Percentiles rank a stretch among this genome's conserved stretches.
phyloP scores from a whole-genome alignment of 805 yeast species.

The Candida peoriensis region DNA sequence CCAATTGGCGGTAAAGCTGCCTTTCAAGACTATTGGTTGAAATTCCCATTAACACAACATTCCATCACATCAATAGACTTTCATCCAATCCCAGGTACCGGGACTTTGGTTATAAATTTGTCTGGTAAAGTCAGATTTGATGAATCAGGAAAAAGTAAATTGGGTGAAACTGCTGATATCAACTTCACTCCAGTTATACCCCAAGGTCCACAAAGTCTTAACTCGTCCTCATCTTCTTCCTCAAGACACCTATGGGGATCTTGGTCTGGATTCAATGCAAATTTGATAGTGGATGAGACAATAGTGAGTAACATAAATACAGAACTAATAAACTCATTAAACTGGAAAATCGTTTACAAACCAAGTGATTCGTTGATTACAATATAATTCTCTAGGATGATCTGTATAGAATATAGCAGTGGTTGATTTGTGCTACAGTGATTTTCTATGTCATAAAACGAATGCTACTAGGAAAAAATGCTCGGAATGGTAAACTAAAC shows the following conservation, averaged over 20 bases:
- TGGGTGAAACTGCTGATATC: conserved; percentile 60
- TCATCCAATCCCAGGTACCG: conserved; percentile 64
- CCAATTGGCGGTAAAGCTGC: conserved; percentile 47
- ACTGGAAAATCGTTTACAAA: conserved; percentile 60
- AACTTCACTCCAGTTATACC: conserved; percentile 9
- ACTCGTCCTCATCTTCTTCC: conserved; percentile 6
- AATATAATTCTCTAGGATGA: conserved; percentile 6
- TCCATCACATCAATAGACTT: conserved; percentile 58
- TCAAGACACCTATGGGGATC: conserved; percentile 60
- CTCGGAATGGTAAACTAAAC: too few relatives aligned
- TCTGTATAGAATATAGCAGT: too few relatives aligned
- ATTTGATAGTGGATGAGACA: conserved; percentile 53
- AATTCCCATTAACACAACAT: conserved; percentile 55
- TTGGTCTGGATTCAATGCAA: conserved; percentile 63
- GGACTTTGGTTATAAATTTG: conserved; percentile 44
- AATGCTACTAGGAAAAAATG: too few relatives aligned
- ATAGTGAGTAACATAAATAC: conserved; percentile 30
- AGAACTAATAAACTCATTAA: conserved; percentile 53
- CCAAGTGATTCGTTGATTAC: conserved; percentile 46
- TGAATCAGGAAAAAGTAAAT: conserved; percentile 63
- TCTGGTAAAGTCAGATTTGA: conserved; percentile 65
- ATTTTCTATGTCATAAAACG: too few relatives aligned
- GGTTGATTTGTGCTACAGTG: too few relatives aligned
- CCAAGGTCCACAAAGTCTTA: conserved; percentile 1
- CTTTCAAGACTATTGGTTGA: conserved; percentile 57